phyloP scores from a whole-genome alignment of 176 grass and related monocot genomes.

The Avena atlantica region DNA sequence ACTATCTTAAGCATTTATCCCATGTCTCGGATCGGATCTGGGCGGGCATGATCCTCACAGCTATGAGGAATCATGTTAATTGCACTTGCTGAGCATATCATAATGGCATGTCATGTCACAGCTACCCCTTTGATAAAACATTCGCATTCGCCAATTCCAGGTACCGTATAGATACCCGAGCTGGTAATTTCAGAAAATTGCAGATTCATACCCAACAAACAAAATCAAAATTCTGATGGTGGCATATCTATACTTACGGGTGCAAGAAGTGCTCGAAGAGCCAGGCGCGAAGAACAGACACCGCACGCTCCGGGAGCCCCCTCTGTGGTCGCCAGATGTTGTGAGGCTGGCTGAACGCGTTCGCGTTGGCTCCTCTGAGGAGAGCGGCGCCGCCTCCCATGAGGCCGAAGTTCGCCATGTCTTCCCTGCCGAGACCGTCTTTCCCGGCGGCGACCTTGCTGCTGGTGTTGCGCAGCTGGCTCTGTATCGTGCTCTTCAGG shows the following conservation, averaged over 20 bases:
- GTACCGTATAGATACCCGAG: constrained; percentile 41
- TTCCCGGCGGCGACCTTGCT: constrained; percentile 50
- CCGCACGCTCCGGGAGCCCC: constrained; percentile 92
- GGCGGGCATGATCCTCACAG: constrained; percentile 27
- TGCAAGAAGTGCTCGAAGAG: constrained; percentile 97
- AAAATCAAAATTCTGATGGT: background rate
- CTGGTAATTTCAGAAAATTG: background rate
- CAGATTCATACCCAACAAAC: background rate
- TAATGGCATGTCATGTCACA: constrained; percentile 41
- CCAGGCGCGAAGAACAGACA: constrained; percentile 94
- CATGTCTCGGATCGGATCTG: constrained; percentile 17
- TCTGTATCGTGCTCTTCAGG: constrained; percentile 70
- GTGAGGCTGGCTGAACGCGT: constrained; percentile 70
- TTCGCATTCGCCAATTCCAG: constrained; percentile 44
- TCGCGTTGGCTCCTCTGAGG: constrained; percentile 50
- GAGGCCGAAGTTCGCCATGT: constrained; percentile 61
- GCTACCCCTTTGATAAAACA: constrained; percentile 35
- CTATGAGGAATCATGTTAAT: constrained; percentile 42
- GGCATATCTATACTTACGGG: constrained; percentile 66
- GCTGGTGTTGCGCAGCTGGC: constrained; percentile 55
- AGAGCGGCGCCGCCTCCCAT: constrained; percentile 48
- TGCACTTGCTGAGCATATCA: constrained; percentile 29
- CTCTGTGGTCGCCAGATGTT: constrained; percentile 92
- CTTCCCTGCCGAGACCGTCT: constrained; percentile 59
- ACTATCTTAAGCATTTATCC: constrained; percentile 45